Conservation (phyloP, 2,329 filamentous ascomycete genomes). For the Didymella pomorum region DNA sequence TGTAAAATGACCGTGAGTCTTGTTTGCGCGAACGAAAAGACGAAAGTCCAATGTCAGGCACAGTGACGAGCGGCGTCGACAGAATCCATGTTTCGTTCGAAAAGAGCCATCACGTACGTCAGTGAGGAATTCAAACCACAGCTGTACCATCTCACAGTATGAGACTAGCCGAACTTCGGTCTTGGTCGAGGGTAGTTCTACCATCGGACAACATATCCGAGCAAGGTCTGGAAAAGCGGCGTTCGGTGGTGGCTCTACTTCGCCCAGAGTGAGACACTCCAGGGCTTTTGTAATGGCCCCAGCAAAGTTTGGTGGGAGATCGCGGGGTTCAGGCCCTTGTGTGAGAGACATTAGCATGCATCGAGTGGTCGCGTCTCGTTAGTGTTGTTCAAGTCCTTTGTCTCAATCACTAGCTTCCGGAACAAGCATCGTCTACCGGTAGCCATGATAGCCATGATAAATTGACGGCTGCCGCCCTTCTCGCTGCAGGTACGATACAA, state of each 20-base stretch:
- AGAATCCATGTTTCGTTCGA: too few relatives aligned
- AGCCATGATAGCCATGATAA: neutral
- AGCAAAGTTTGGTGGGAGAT: neutral
- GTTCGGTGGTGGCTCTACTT: neutral
- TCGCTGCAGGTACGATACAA: neutral
- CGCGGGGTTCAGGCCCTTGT: too few relatives aligned
- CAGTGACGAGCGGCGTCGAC: too few relatives aligned
- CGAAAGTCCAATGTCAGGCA: too few relatives aligned
- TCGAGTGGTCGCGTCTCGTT: neutral
- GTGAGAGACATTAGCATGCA: neutral
- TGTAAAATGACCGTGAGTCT: too few relatives aligned
- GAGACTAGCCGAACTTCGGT: neutral
- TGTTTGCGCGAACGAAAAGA: too few relatives aligned
- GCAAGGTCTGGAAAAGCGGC: neutral
- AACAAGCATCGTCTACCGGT: neutral
- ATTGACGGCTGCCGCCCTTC: neutral
- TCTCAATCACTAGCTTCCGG: neutral
- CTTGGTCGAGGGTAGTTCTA: neutral
- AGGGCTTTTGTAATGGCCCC: too few relatives aligned
- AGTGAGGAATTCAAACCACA: too few relatives aligned
- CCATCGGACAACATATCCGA: neutral
- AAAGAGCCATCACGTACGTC: too few relatives aligned
- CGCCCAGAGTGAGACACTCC: too few relatives aligned
- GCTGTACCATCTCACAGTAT: too few relatives aligned
- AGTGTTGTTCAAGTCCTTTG: constrained; percentile 6